A percentile compares a stretch with the other conserved stretches of the same genome.
Evolutionary conservation across 1,139 yeast genomes (phyloP).

Genomic region (Debaryomyces sp.): DNA sequence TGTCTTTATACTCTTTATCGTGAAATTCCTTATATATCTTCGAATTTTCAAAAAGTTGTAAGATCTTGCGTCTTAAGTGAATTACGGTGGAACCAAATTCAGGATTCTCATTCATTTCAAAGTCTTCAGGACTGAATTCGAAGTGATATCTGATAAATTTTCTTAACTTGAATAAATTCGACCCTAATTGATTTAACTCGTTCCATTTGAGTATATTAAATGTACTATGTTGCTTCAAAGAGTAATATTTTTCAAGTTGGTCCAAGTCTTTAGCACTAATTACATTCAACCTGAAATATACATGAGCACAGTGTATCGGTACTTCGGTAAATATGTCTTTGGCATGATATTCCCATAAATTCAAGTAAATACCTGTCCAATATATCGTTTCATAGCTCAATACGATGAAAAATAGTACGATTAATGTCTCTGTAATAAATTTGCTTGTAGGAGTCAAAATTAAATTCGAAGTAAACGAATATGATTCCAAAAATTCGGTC

Average conservation of each 20-base stretch:
- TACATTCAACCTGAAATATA: conserved; percentile 56
- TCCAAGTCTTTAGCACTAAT: conserved; percentile 23
- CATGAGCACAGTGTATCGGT: conserved; percentile 79
- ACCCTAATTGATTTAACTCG: conserved; percentile 30
- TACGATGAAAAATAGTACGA: conserved; percentile 36
- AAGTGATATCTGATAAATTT: conserved; percentile 62
- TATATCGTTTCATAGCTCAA: conserved; percentile 47
- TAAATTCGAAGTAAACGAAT: conserved; percentile 31
- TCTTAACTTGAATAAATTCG: conserved; percentile 24
- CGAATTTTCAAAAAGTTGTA: conserved; percentile 56
- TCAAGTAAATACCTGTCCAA: conserved; percentile 51
- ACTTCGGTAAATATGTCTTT: conserved; percentile 67
- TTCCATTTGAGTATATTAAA: conserved; percentile 30
- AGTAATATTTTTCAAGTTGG: conserved; percentile 30
- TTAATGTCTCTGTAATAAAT: conserved; percentile 44
- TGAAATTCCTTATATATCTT: conserved; percentile 37
- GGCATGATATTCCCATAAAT: conserved; percentile 63
- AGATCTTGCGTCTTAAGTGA: conserved; percentile 57
- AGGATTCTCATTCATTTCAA: conserved; percentile 55
- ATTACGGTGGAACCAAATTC: conserved; percentile 72
- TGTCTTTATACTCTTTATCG: conserved; percentile 17
- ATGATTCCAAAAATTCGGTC: conserved; percentile 14
- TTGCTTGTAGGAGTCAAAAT: conserved; percentile 33
- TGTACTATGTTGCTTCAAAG: conserved; percentile 27
- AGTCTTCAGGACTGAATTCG: conserved; percentile 83